Evolutionary conservation across 2,329 filamentous ascomycete genomes (phyloP), one percentile per base, ranked within the genome.

Genomic region (Neopestalotiopsis clavispora): DNA sequence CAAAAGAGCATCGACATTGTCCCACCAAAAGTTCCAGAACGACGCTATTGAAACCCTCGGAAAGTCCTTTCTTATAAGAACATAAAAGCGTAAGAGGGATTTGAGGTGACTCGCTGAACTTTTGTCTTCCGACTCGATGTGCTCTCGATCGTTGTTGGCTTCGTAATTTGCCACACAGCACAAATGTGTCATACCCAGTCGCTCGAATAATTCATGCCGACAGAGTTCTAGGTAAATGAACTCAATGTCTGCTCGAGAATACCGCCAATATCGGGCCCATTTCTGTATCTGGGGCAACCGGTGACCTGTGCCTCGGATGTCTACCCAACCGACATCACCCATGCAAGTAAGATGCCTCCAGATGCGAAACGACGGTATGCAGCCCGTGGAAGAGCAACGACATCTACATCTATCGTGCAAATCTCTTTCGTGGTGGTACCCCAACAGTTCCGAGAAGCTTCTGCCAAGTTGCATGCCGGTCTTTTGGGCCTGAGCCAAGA

Each of bases 391-490:
- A 20, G 45, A 52, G 9, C 45, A 52, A 4, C 3, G 2, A 4
- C 45, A 52, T 1, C 1, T n/a, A 9, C 45, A 52, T 3, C 14
- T 4, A 17, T 52, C 45, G n/a, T 10, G 45, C 17, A 52, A 9
- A 20, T 52, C 6, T 52, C 17, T 52, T 52, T 52, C 45, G 1
- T 6, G 7, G 1, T 9, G 45, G 17, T 20, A 6, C 4, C 45
- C 45, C 45, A 52, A 52, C 0, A 20, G 1, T 5, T 20, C 0
- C 6, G n/a, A 1, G 6, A 20, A 52, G 1, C 7, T n/a, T 9
- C 20, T n/a, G 0, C 6, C 1, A 7, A 52, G 45, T 9, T n/a
- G 20, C 4, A 1, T 2, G 45, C n/a, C 45, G 2, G 3, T 0
- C 1, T n/a, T n/a, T 20, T 20, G 45, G 9, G 45, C 45, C 45